Evolutionary conservation across 2,329 filamentous ascomycete species (phyloP).

Genomic region (Didymella sp.): DNA sequence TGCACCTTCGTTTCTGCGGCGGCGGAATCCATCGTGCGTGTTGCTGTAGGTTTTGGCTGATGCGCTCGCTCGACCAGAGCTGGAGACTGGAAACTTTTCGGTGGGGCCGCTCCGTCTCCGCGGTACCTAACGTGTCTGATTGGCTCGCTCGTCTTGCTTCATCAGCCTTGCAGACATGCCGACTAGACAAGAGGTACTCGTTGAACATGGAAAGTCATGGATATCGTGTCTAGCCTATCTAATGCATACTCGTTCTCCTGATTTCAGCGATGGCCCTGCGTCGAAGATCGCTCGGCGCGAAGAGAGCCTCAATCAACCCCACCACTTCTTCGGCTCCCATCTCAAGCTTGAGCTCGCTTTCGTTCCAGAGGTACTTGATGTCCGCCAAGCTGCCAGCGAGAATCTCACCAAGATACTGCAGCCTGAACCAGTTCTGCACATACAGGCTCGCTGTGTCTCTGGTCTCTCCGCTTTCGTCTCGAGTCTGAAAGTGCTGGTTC

Average conservation of each 20-base stretch:
- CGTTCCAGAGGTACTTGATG: slow-evolving; percentile 70
- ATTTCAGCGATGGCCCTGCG: slow-evolving; percentile 66
- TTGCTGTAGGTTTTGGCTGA: slow-evolving; percentile 14
- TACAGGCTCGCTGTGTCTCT: slow-evolving; percentile 67
- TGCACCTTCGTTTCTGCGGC: slow-evolving; percentile 43
- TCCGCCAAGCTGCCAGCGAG: slow-evolving; percentile 68
- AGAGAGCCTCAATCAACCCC: slow-evolving; percentile 68
- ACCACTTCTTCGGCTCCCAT: slow-evolving; percentile 68
- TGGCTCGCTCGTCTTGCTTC: slow-evolving; percentile 9
- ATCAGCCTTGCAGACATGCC: slow-evolving; percentile 1
- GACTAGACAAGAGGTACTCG: not conserved
- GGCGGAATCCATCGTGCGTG: slow-evolving; percentile 35
- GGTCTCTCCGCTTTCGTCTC: slow-evolving; percentile 49
- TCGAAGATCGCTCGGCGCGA: slow-evolving; percentile 67
- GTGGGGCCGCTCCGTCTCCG: slow-evolving; percentile 1
- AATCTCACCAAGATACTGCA: slow-evolving; percentile 69
- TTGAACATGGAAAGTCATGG: slow-evolving; percentile 1
- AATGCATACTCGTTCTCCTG: slow-evolving; percentile 38
- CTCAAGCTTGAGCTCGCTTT: slow-evolving; percentile 68
- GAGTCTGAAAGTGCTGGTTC: slow-evolving; percentile 63
- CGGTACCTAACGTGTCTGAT: not conserved
- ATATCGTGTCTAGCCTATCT: slow-evolving; percentile 17
- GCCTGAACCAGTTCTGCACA: slow-evolving; percentile 68
- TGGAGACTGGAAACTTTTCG: slow-evolving; percentile 34
- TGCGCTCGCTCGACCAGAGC: slow-evolving; percentile 3